phyloP scores from a whole-genome alignment of 2,329 filamentous ascomycete species.

The Cercospora zeae-maydis region DNA sequence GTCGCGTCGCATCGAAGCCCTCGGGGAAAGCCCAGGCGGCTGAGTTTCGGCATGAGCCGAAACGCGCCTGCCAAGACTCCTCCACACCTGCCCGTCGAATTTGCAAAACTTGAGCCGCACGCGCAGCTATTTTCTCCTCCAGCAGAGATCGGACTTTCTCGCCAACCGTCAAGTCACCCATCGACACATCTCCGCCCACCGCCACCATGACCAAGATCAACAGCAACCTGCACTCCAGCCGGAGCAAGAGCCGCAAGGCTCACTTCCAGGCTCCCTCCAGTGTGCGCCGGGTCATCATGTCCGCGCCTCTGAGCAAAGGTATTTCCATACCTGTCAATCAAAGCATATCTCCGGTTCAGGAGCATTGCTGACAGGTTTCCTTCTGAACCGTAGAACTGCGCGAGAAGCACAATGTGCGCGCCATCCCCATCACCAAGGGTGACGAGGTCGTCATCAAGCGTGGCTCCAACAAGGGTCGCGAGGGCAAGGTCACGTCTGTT shows the following conservation, averaged over 20 bases:
- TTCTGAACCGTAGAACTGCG: slow-evolving; percentile 60
- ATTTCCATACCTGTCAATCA: slow-evolving; percentile 18
- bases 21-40: not conserved
- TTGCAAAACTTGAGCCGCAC: slow-evolving; percentile 1
- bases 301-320: slow-evolving; percentile 85
- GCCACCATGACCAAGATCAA: slow-evolving; percentile 70
- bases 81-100: slow-evolving; percentile 10
- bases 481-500: slow-evolving; percentile 96
- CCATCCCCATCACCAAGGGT: slow-evolving; percentile 96
- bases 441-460: slow-evolving; percentile 78
- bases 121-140: not conserved
- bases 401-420: slow-evolving; percentile 98
- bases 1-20: slow-evolving; percentile 4
- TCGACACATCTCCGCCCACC: slow-evolving; percentile 27
- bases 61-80: slow-evolving; percentile 3
- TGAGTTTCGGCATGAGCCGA: not conserved
- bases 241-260: slow-evolving; percentile 98
- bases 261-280: slow-evolving; percentile 95
- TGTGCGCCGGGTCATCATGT: slow-evolving; percentile 95
- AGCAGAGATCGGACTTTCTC: slow-evolving; percentile 9
- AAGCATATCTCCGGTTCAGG: slow-evolving; percentile 14
- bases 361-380: slow-evolving; percentile 24
- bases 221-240: slow-evolving; percentile 68
- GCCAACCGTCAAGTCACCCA: slow-evolving; percentile 19
- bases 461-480: slow-evolving; percentile 92